Base-by-base conservation (phyloP, 305 asterid genomes). In the Fraxinus dipetala region DNA sequence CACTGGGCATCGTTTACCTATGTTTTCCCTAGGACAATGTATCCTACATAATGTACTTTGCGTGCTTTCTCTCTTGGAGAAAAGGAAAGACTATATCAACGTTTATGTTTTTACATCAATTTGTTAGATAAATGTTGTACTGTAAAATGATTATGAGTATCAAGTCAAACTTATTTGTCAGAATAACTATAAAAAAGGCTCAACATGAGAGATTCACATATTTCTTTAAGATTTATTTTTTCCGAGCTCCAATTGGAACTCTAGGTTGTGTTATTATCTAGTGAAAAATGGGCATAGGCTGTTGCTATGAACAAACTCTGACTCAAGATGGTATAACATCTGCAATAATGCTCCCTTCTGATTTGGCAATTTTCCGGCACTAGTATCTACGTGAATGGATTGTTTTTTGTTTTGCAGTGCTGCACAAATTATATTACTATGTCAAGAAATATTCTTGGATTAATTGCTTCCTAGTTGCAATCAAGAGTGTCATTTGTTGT, bases 391-490 rank as follows among this genome's bases (percentile, higher is more conserved):
- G 6, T 56, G 67, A 18, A 56, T 56, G 67, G 67, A 6, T 56
- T 56, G 4, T 6, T 56, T 56, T 56, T 56, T 56, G 28, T 56
- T 56, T n/a, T 30, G 8, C 31, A 31, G 40, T 31, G 75, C 75
- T 70, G 75, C 40, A 30, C 43, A 30, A 28, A 6, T 70, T 31
- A 70, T 70, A 13, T 31, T 28, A 28, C 22, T 14, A 28, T 69
- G 4, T 69, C 38, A 28, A 69, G 75, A 14, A 69, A 13, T 31
- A 18, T 70, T 70, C 43, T 70, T 70, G 40, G 75, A 70, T 65
- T 30, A 70, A 70, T 70, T 70, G 43, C 75, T 28, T 70, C 20
- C 43, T n/a, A 31, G 75, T 31, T 69, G 75, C 75, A 69, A 69
- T 13, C 38, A 30, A 70, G 43, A 31, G 75, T 70, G 36, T 31